Evolutionary conservation across 345 rosid genomes (phyloP), one percentile per base, ranked within the genome.

Genomic region (Firmiana major): DNA sequence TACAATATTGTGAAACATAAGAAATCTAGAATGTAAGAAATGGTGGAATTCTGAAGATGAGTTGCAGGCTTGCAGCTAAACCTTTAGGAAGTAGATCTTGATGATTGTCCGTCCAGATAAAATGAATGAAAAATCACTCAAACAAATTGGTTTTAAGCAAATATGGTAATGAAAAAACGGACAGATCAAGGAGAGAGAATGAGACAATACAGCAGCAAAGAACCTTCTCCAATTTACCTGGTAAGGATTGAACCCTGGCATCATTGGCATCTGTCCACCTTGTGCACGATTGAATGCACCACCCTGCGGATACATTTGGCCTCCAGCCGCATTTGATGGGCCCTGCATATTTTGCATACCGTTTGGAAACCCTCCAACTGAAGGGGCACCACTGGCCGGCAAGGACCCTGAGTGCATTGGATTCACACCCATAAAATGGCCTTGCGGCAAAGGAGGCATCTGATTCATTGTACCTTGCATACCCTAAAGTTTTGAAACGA

Each of bases 341-440:
- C 97, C 96, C 79, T 92, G 98, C 92, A 89, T 87, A 84, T 84
- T 93, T 62, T 88, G 90, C 79, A 88, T 72, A 75, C 94, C 88
- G 83, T 81, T 87, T 40, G 87, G 94, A 81, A 86, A 92, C 63
- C 87, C 90, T 36, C 94, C 97, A 63, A 70, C 87, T 66, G 89
- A 82, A 81, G 97, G 81, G 40, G 81, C 86, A 70, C 85, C 87
- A 63, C 85, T 83, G 6, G 84, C 71, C n/a, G 86, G 78, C 65
- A 89, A 40, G 16, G 92, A 80, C 71, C 93, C 91, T 6, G 90
- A 82, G 75, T 87, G 93, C 86, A 88, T 83, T 10, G 87, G 92
- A 70, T 88, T 92, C 90, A 87, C 80, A 80, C 97, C 94, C 97
- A 91, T 90, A 78, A 83, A 93, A 83, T 90, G 98, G 74, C 97